These are phyloP conservation scores for Castanea sativa DNA, from an alignment of 306 rosid species.

Conservation along the genomic window DNA sequence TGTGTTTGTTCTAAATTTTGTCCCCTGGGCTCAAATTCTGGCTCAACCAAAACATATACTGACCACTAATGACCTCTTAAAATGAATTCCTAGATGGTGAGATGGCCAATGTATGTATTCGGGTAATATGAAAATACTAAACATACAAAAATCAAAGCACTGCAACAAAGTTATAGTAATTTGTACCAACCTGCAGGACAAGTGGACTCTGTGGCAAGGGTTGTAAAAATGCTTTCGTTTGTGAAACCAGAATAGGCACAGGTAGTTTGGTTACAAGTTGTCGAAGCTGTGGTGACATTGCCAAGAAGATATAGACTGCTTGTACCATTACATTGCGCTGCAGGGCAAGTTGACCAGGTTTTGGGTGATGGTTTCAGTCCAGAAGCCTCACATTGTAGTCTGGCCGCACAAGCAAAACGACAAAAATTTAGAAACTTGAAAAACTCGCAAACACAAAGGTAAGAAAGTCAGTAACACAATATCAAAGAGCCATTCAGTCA, in stretches of 20 bases:
- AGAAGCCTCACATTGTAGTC: constrained; percentile 70
- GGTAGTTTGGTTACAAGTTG: constrained; percentile 39
- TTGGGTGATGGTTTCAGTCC: constrained; percentile 28
- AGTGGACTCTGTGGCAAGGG: constrained; percentile 25
- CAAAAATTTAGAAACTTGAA: background rate
- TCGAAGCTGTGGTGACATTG: constrained; percentile 24
- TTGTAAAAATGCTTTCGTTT: constrained; percentile 29
- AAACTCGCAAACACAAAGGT: background rate
- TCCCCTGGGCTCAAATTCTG: too few relatives aligned
- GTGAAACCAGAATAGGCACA: constrained; percentile 73
- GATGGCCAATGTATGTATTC: background rate
- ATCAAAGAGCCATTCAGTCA: background rate
- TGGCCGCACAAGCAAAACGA: background rate
- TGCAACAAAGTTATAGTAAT: background rate
- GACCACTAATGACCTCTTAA: background rate
- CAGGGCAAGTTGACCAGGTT: constrained; percentile 51
- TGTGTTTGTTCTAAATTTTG: too few relatives aligned
- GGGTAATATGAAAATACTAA: background rate
- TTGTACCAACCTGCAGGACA: constrained; percentile 60
- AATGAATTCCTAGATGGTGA: background rate
- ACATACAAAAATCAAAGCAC: background rate
- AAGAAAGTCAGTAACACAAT: background rate
- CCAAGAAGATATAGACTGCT: constrained; percentile 36
- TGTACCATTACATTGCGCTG: constrained; percentile 37
- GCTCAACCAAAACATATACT: background rate